Conservation (phyloP, 2,329 filamentous ascomycete genomes). For the Fusarium lyarnte region DNA sequence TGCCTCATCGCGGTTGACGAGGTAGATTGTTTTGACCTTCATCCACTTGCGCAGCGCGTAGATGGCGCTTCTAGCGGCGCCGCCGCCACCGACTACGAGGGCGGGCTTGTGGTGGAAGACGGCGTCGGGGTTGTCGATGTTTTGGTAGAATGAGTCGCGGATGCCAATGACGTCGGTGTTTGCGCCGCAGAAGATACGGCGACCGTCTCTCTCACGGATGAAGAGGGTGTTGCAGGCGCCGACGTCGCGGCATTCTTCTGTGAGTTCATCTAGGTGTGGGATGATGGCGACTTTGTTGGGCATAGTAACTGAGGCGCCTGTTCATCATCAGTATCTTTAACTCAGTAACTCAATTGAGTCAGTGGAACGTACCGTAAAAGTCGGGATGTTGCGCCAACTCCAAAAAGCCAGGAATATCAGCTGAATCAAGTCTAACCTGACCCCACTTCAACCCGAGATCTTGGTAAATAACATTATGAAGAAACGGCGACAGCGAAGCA, state of each 20-base stretch:
- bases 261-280: slow-evolving; percentile 76
- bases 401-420: slow-evolving; percentile 59
- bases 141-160: slow-evolving; percentile 74
- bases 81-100: slow-evolving; percentile 80
- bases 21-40: slow-evolving; percentile 73
- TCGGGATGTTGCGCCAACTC: slow-evolving; percentile 63
- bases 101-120: slow-evolving; percentile 69
- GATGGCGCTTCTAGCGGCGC: slow-evolving; percentile 79
- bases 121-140: slow-evolving; percentile 55
- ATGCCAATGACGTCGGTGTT: slow-evolving; percentile 87
- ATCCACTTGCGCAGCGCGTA: slow-evolving; percentile 79
- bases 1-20: slow-evolving; percentile 76
- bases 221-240: slow-evolving; percentile 86
- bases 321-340: neutral
- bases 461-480: slow-evolving; percentile 65
- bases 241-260: slow-evolving; percentile 75
- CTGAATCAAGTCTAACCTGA: slow-evolving; percentile 63
- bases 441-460: slow-evolving; percentile 61
- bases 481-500: slow-evolving; percentile 63
- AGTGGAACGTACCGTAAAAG: slow-evolving; percentile 65
- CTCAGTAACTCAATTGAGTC: neutral
- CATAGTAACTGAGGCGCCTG: slow-evolving; percentile 81
- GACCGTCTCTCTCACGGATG: slow-evolving; percentile 61
- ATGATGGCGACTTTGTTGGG: slow-evolving; percentile 84
- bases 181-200: slow-evolving; percentile 71